Conservation (phyloP, 176 grass and related monocot genomes). For the Lolium rigidum region DNA sequence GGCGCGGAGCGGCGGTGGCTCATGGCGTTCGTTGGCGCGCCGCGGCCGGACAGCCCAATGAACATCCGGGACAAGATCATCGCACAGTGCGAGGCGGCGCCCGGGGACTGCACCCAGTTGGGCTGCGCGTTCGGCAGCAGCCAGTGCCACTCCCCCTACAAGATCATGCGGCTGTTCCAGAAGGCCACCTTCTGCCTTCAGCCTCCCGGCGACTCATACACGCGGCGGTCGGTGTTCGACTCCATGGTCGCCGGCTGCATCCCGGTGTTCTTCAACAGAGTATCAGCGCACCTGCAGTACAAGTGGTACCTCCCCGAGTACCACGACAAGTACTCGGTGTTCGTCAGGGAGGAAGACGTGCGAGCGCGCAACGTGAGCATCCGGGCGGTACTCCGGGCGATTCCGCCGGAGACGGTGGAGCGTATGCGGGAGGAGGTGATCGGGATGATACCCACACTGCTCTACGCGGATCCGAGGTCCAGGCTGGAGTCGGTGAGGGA, state of each 20-base stretch:
- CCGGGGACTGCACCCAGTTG: constrained; percentile 43
- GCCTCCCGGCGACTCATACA: constrained; percentile 55
- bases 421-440: constrained; percentile 52
- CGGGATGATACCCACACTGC: constrained; percentile 38
- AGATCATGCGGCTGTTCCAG: constrained; percentile 63
- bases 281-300: too few relatives aligned
- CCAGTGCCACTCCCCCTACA: constrained; percentile 47
- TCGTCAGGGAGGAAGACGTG: constrained; percentile 44
- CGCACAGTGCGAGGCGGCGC: constrained; percentile 50
- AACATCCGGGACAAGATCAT: constrained; percentile 63
- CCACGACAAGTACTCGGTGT: constrained; percentile 43
- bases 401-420: constrained; percentile 34
- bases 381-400: constrained; percentile 42
- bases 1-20: constrained; percentile 35
- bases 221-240: constrained; percentile 60
- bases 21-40: constrained; percentile 70
- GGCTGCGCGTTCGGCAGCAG: constrained; percentile 53
- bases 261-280: constrained; percentile 54
- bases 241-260: constrained; percentile 62
- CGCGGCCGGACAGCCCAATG: constrained; percentile 11
- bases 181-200: constrained; percentile 59
- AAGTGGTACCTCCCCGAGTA: too few relatives aligned
- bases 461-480: constrained; percentile 47
- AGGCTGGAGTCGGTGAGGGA: constrained; percentile 50
- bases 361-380: constrained; percentile 48